phyloP scores from a whole-genome alignment of 331 rosid species.

The Malus hybrid region DNA sequence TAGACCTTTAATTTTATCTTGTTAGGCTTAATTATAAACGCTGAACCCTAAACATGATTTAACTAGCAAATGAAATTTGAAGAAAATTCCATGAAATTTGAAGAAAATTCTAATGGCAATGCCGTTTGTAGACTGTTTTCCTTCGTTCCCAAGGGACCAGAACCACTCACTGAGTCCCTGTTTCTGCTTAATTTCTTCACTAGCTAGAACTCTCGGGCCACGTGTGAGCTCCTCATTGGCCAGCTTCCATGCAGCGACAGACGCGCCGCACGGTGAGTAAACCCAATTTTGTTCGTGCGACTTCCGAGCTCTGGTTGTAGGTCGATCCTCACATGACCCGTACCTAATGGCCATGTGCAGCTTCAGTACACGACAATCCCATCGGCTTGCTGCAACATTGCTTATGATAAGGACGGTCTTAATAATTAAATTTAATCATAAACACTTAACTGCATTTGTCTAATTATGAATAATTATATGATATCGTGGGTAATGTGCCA shows the following conservation, averaged over 20 bases:
- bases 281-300: slow-evolving; percentile 27
- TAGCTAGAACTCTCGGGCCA: background rate
- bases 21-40: too few relatives aligned
- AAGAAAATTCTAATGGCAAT: background rate
- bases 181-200: background rate
- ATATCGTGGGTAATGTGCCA: background rate
- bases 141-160: background rate
- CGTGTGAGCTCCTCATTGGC: slow-evolving; percentile 17
- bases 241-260: background rate
- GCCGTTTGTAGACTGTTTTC: slow-evolving; percentile 16
- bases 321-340: slow-evolving; percentile 24
- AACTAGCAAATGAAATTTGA: background rate
- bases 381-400: slow-evolving; percentile 12
- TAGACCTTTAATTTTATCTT: too few relatives aligned
- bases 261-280: slow-evolving; percentile 7
- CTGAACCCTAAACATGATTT: too few relatives aligned
- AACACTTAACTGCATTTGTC: background rate
- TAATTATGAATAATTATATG: background rate
- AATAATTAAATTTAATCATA: background rate
- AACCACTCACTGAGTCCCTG: background rate
- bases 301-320: background rate
- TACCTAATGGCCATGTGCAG: slow-evolving; percentile 51
- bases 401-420: slow-evolving; percentile 3
- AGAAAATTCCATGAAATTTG: background rate
- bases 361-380: slow-evolving; percentile 18